These are phyloP conservation scores for Hypoxylon sp. DNA, from an alignment of 2,329 filamentous ascomycete species.

Conservation along the genomic window DNA sequence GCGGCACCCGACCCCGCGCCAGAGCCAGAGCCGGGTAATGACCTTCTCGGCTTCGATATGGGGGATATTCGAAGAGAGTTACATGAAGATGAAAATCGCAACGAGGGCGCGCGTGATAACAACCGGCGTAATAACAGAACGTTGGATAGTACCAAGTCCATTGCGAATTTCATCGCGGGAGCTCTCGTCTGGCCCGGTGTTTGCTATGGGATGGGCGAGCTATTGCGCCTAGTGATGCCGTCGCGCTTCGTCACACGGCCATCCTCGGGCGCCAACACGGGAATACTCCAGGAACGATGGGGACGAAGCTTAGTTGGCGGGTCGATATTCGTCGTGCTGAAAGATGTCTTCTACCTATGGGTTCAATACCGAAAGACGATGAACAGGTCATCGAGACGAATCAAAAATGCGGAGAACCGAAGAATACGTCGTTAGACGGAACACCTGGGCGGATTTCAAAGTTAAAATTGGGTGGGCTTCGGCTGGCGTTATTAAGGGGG, in stretches of 20 bases:
- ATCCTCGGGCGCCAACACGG: constrained; percentile 51
- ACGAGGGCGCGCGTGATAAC: not conserved
- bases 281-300: constrained; percentile 84
- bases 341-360: constrained; percentile 70
- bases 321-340: constrained; percentile 85
- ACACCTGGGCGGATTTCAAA: too few relatives aligned
- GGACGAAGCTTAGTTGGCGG: constrained; percentile 89
- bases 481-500: constrained; percentile 4
- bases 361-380: constrained; percentile 69
- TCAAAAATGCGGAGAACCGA: constrained; percentile 55
- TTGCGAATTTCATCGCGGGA: constrained; percentile 58
- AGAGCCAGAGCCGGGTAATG: constrained; percentile 19
- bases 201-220: constrained; percentile 78
- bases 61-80: constrained; percentile 32
- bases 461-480: too few relatives aligned
- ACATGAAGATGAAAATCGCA: constrained; percentile 25
- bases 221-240: constrained; percentile 75
- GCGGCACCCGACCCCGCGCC: constrained; percentile 8
- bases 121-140: constrained; percentile 29
- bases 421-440: constrained; percentile 30
- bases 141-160: constrained; percentile 25
- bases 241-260: constrained; percentile 67
- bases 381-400: constrained; percentile 61
- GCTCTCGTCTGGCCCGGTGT: constrained; percentile 82
- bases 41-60: constrained; percentile 40